A percentile compares a stretch with the other conserved stretches of the same genome.
phyloP scores from a whole-genome alignment of 2,329 filamentous ascomycete genomes.

The Cadophora malorum region DNA sequence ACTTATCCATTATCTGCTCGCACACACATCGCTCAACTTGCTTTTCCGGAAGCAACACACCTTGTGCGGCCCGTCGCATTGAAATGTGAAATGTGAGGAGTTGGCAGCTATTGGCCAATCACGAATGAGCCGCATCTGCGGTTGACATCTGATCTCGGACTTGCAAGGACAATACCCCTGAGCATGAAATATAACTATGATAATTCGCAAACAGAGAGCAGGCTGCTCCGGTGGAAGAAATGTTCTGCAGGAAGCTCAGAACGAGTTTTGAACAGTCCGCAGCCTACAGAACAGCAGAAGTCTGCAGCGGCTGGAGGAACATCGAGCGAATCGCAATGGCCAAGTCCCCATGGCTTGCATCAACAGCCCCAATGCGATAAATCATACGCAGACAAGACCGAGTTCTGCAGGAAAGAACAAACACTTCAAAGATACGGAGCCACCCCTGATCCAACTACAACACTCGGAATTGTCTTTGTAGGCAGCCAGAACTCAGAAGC shows the following conservation, averaged over 20 bases:
- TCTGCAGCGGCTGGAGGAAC: not conserved
- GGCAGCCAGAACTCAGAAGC: not conserved
- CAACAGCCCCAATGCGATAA: not conserved
- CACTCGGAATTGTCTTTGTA: not conserved
- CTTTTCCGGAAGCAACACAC: constrained; percentile 14
- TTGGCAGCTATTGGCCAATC: constrained; percentile 19
- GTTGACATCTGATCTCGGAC: not conserved
- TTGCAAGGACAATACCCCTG: constrained; percentile 9
- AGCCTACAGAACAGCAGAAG: not conserved
- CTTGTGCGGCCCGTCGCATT: constrained; percentile 12
- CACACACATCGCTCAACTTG: constrained; percentile 1
- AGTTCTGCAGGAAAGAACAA: not conserved
- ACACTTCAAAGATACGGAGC: not conserved
- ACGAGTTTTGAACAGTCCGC: not conserved
- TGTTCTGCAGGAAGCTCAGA: too few relatives aligned
- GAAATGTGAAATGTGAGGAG: constrained; percentile 18
- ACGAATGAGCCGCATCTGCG: not conserved
- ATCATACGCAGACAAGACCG: not conserved
- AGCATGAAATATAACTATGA: not conserved
- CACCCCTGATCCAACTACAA: not conserved
- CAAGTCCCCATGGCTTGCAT: not conserved
- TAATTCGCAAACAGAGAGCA: not conserved
- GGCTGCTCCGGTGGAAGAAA: not conserved
- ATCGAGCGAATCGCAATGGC: not conserved
- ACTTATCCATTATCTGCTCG: constrained; percentile 12